These are phyloP conservation scores for Peltaster fructicola DNA, from an alignment of 2,329 filamentous ascomycete species.

Conservation along the genomic window DNA sequence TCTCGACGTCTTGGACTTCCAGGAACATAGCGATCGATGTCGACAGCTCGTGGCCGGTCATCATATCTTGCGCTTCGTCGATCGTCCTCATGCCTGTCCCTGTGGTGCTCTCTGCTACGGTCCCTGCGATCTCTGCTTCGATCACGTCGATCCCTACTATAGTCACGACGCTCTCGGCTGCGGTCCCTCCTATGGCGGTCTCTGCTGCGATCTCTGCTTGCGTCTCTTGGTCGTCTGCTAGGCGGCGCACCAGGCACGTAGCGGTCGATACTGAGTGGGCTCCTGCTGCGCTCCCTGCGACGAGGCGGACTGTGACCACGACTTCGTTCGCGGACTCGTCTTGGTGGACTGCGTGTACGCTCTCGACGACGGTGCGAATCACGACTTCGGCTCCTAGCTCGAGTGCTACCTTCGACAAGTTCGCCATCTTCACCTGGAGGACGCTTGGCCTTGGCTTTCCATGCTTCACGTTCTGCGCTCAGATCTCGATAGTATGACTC, in stretches of 20 bases:
- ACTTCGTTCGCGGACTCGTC: slow-evolving; percentile 2
- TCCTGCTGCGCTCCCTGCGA: slow-evolving; percentile 13
- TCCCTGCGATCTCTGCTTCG: slow-evolving; percentile 15
- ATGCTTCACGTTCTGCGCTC: slow-evolving; percentile 16
- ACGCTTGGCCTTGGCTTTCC: slow-evolving; percentile 9
- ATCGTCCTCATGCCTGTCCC: slow-evolving; percentile 11
- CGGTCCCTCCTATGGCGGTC: slow-evolving; percentile 8
- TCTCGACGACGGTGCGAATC: slow-evolving; percentile 4
- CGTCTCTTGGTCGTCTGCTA: slow-evolving; percentile 4
- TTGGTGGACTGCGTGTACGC: slow-evolving; percentile 1
- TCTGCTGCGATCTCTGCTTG: slow-evolving; percentile 13
- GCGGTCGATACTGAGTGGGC: slow-evolving; percentile 20
- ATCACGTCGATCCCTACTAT: slow-evolving; percentile 6
- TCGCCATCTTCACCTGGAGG: slow-evolving; percentile 6
- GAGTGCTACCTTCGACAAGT: slow-evolving; percentile 4
- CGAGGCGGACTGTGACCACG: slow-evolving; percentile 7
- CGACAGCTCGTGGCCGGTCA: slow-evolving; percentile 6
- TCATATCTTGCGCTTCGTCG: slow-evolving; percentile 8
- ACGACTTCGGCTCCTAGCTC: slow-evolving; percentile 5
- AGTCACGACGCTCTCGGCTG: slow-evolving; percentile 13
- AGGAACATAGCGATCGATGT: slow-evolving; percentile 21
- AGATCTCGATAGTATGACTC: slow-evolving; percentile 15
- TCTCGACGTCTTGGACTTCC: slow-evolving; percentile 7
- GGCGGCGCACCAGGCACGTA: slow-evolving; percentile 20
- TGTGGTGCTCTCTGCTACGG: slow-evolving; percentile 15